phyloP scores from a whole-genome alignment of 306 rosid species.

The Sophora flavescens region DNA sequence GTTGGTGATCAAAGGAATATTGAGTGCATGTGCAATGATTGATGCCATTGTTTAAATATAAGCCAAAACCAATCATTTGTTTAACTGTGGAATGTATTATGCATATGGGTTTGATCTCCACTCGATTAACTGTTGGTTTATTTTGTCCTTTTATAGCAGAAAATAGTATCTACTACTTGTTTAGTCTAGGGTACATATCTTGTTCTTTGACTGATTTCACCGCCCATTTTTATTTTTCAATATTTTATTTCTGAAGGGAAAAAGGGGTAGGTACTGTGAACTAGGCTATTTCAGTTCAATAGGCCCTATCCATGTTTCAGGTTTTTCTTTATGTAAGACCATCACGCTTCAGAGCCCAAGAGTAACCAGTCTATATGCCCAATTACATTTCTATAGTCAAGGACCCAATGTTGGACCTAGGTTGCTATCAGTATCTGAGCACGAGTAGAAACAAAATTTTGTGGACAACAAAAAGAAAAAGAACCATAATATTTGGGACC shows the following conservation, averaged over 20 bases:
- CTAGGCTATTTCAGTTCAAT: background rate
- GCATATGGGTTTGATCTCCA: slow-evolving; percentile 45
- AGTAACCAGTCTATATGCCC: background rate
- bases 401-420: background rate
- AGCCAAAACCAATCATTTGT: slow-evolving; percentile 57
- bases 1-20: slow-evolving; percentile 56
- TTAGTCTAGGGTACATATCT: slow-evolving; percentile 29
- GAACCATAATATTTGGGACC: no score
- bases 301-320: background rate
- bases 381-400: background rate
- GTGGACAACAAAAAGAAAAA: no score
- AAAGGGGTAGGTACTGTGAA: background rate
- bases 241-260: background rate
- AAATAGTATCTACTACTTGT: slow-evolving; percentile 42
- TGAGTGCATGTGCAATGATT: slow-evolving; percentile 75
- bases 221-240: background rate
- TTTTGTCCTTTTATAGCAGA: slow-evolving; percentile 47
- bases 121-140: slow-evolving; percentile 45
- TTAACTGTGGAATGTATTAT: slow-evolving; percentile 47
- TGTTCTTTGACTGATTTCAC: slow-evolving; percentile 16
- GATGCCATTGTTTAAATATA: slow-evolving; percentile 49
- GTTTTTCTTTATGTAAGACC: background rate
- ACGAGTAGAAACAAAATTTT: background rate
- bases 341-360: background rate
- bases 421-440: background rate